Conservation (phyloP, 73 alveolate species). For the Blepharisma japonicum region DNA sequence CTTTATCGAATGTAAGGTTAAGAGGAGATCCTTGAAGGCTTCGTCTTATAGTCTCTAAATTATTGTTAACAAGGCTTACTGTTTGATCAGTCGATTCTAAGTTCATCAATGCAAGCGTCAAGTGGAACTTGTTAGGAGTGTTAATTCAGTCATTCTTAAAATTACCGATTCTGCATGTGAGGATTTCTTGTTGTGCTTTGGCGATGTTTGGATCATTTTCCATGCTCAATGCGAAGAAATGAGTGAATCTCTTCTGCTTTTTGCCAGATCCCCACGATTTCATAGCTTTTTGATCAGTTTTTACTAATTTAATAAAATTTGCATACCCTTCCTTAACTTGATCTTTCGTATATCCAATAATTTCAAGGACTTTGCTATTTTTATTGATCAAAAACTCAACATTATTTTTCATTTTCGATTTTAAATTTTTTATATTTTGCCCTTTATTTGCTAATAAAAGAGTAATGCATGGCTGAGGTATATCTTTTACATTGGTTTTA, state of each 20-base stretch:
- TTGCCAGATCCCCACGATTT: neutral
- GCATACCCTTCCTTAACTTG: slow-evolving; percentile 26
- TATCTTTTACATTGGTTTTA: neutral
- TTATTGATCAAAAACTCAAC: neutral
- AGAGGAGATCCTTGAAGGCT: neutral
- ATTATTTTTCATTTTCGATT: neutral
- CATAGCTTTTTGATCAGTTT: neutral
- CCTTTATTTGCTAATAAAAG: slow-evolving; percentile 10
- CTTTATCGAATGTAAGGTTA: neutral
- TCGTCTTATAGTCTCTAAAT: neutral
- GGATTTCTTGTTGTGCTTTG: slow-evolving; percentile 20
- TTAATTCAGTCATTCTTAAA: neutral
- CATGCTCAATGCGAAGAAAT: neutral
- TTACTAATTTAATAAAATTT: neutral
- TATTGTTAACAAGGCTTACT: neutral
- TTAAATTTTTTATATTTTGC: neutral
- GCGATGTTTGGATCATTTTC: neutral
- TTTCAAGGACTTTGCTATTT: neutral
- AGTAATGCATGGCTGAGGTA: neutral
- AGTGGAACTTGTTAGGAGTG: slow-evolving; percentile 5
- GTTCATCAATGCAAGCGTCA: slow-evolving; percentile 1
- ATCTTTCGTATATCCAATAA: neutral
- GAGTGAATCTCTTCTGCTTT: slow-evolving; percentile 13
- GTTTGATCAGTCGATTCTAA: neutral
- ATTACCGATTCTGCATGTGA: neutral